Base-by-base conservation (phyloP, 331 rosid species). In the Spiraea crenata region DNA sequence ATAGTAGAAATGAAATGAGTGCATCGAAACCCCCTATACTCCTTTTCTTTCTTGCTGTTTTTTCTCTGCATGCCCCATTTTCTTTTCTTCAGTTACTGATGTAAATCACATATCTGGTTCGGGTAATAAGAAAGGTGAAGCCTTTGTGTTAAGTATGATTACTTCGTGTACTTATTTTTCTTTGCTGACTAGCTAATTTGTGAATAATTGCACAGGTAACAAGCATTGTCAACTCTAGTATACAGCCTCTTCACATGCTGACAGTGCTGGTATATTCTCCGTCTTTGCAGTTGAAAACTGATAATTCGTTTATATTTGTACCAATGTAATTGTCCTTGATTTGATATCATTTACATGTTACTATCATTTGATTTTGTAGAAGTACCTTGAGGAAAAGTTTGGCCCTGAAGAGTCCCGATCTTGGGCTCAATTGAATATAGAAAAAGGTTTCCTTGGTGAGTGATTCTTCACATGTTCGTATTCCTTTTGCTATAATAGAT, bases 231-330 rank as follows among this genome's bases (percentile, higher is more conserved):
- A 71, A 63, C 80, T 81, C 84, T 34, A 73, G 80, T 45, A 81
- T 85, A 72, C 89, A 82, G 64, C 86, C 86, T 56, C 79, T 76
- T 38, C 77, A 72, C 41, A 70, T 79, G 86, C 11, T 62, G 61
- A 44, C 41, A n/a, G n/a, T 71, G 78, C 78, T 76, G 89, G 84
- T 85, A 81, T 40, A 9, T 73, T 76, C 65, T 66, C 34, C 70
- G 47, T 69, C 44, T 44, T 54, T 41, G 54, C 42, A 12, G 55
- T 42, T 9, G 0, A 19, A 40, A 25, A 19, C 39, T 3, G 5
- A 13, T 13, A 25, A 5, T 49, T 35, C 9, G 20, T 12, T 55
- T 9, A n/a, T n/a, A n/a, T 38, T 62, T 59, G 9, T 42, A 45
- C 38, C 56, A 9, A 50, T 17, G 48, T 54, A 31, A 40, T 35